Evolutionary conservation across 345 rosid species (phyloP).

Genomic region (Rhizophora mangle): DNA sequence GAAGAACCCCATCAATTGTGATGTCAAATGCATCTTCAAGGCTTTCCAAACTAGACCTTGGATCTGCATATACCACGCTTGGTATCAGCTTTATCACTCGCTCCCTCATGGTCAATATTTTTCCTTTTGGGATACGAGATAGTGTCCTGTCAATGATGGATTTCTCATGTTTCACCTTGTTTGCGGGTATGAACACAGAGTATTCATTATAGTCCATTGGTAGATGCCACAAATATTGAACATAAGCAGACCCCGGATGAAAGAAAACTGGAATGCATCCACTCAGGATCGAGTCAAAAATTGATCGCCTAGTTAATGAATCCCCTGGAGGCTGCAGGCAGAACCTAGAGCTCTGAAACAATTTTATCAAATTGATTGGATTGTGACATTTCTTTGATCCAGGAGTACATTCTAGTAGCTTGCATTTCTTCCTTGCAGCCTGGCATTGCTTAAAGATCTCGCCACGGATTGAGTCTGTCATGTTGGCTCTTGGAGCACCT

Average conservation of each 20-base stretch:
- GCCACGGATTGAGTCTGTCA: conserved; percentile 44
- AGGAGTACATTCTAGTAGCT: conserved; percentile 26
- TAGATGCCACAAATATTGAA: conserved; percentile 76
- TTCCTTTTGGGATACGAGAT: conserved; percentile 35
- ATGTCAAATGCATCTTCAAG: conserved; percentile 82
- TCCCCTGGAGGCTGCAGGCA: conserved; percentile 85
- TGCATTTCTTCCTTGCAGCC: conserved; percentile 58
- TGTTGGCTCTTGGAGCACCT: conserved; percentile 55
- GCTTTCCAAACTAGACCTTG: conserved; percentile 38
- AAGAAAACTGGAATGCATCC: conserved; percentile 94
- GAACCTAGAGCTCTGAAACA: conserved; percentile 59
- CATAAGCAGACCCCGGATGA: conserved; percentile 83
- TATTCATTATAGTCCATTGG: conserved; percentile 55
- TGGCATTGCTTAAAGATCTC: conserved; percentile 62
- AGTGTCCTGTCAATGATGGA: conserved; percentile 50
- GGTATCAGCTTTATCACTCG: conserved; percentile 64
- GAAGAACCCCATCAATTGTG: conserved; percentile 53
- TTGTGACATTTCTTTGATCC: conserved; percentile 22
- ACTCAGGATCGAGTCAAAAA: conserved; percentile 70
- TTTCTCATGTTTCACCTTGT: conserved; percentile 31
- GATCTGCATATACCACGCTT: conserved; percentile 58
- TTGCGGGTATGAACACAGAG: conserved; percentile 58
- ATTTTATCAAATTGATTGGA: conserved; percentile 45
- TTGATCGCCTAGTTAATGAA: conserved; percentile 73
- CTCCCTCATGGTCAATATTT: conserved; percentile 49